Base-by-base conservation (phyloP, 2,329 filamentous ascomycete genomes). In the Dendryphion nanum region DNA sequence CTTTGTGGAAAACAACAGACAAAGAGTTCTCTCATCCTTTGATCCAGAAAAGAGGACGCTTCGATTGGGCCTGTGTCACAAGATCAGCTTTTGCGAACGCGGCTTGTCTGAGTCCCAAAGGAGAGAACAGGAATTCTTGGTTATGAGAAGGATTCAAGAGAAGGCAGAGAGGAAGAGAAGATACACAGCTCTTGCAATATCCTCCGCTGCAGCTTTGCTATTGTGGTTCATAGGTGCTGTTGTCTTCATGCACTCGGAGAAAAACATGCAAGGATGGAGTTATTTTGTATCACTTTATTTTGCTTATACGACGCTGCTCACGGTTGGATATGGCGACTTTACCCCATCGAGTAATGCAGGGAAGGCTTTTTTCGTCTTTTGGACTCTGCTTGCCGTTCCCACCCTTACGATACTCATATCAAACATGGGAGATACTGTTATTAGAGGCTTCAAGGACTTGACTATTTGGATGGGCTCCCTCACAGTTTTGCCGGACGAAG, bases 341-440 rank as follows among this genome's bases (percentile, higher is more conserved):
- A 58, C 61, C 2, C 71, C 70, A 0, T 56, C 61, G 12, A 72
- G 67, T 35, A 78, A 77, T 44, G 67, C 71, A 10, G 74, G 73
- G 6, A 75, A 72, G 48, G 66, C 74, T 2, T 78, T 79, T 47
- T 79, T 78, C 48, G 73, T 79, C 1, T 71, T 79, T 42, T 79
- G 76, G 76, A 74, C 72, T 12, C 53, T 79, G 4, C 59, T 79
- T 6, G 76, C 76, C 0, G 68, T 79, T 0, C 76, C 76, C 0
- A 74, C 73, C 0, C 63, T 79, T 31, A 78, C 77, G 0, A 74
- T 77, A 17, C 62, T 77, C 21, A 77, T 76, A 47, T 72, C 64
- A 38, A 72, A 76, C 41, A 75, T 78, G 73, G 72, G 73, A 12
- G 73, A 75, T 41, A 77, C 75, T 0, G 70, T 77, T 7, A 73